Percentiles rank a stretch among this genome's conserved stretches.
phyloP scores from a whole-genome alignment of 192 early-diverging fungal genomes.

The Geranomyces michiganensis region DNA sequence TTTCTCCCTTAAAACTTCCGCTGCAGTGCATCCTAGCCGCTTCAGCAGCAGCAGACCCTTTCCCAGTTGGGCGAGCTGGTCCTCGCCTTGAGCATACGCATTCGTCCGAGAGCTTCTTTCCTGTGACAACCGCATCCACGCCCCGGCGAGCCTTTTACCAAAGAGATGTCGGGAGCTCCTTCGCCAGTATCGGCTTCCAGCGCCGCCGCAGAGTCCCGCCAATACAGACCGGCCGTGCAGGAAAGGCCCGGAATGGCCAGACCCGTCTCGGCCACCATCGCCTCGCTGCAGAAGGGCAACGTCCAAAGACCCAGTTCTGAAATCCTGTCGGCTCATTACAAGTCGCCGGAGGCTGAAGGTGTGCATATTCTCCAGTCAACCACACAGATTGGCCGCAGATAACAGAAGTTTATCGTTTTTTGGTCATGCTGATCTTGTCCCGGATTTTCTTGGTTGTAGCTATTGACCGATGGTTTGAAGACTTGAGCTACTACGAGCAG shows the following conservation, averaged over 20 bases:
- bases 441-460: conserved; percentile 36
- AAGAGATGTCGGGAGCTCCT: background rate
- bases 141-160: background rate
- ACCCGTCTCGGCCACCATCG: conserved; percentile 24
- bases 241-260: conserved; percentile 7
- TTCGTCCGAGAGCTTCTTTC: too few relatives aligned
- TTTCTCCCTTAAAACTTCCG: too few relatives aligned
- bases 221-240: background rate
- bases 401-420: conserved; percentile 11
- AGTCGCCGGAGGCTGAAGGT: conserved; percentile 53
- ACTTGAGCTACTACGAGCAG: conserved; percentile 87
- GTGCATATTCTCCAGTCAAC: too few relatives aligned
- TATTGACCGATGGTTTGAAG: conserved; percentile 90
- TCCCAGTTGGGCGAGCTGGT: background rate
- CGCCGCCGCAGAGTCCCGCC: background rate
- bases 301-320: conserved; percentile 43
- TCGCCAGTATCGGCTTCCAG: background rate
- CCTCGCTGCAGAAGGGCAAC: conserved; percentile 18
- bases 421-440: background rate
- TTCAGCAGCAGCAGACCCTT: too few relatives aligned
- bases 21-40: too few relatives aligned
- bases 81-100: background rate
- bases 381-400: too few relatives aligned
- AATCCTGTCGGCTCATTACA: conserved; percentile 42
- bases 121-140: too few relatives aligned